Evolutionary conservation across 768 basidiomycete genomes (phyloP), one percentile per base, ranked within the genome.

Genomic region (Rhodotorula taiwanensis): DNA sequence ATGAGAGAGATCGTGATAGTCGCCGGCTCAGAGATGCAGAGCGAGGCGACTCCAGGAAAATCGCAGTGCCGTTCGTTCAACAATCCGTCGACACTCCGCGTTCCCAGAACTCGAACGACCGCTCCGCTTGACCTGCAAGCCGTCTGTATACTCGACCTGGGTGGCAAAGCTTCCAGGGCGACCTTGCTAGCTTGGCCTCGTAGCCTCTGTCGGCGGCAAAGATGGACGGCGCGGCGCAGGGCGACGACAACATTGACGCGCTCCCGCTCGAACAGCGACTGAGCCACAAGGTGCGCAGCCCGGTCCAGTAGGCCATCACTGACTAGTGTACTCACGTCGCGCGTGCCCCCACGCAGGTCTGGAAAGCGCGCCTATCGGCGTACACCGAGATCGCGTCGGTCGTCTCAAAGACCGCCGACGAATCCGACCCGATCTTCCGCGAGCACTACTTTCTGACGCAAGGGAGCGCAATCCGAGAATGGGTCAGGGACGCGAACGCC

Each of bases 331-430:
- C 57, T 59, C 44, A 34, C 33, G 20, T 1, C 45, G 30, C 34
- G 28, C 11, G 16, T 42, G 31, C 3, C 28, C 30, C n/a, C 18
- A 0, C 39, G 11, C 58, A 79, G 82, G 94, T 94, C 75, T 99
- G 95, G 95, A 98, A 98, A 78, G 95, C 95, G 61, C 86, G 95
- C 70, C 83, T 94, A 72, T 90, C 84, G 75, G 95, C 83, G 66
- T 99, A 98, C 76, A 88, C 89, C 74, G 77, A 86, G 27, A 83
- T 98, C 68, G 83, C 86, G 79, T 86, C 87, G 77, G 21, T 83
- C 61, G 95, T 95, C 76, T 84, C 85, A 73, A 86, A 83, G 48
- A 91, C 92, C 52, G 86, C 86, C 71, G 91, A 90, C 52, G 94
- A 98, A 75, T 83, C 84, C 70, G 94, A 97, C 80, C 89, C 91